phyloP scores from a whole-genome alignment of 352 stramenopile species.

The Blastocystis hominis region DNA sequence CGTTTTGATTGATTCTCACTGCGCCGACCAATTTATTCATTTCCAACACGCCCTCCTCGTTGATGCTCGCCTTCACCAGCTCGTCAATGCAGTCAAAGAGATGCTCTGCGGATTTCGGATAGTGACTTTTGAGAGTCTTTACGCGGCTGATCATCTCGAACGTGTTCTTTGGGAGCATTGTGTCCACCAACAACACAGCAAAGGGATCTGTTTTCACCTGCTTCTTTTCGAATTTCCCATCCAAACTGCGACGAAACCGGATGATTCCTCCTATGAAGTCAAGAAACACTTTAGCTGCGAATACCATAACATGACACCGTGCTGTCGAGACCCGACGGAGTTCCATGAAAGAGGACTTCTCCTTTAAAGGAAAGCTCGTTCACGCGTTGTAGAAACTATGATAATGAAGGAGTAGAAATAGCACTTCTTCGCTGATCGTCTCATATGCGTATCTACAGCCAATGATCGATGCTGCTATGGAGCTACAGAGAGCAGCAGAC shows the following conservation, averaged over 20 bases:
- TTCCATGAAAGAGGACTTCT: conserved; percentile 78
- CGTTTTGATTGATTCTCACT: conserved; percentile 70
- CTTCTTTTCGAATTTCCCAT: conserved; percentile 65
- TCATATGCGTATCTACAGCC: neutral
- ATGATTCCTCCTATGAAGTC: conserved; percentile 68
- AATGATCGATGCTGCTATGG: conserved; percentile 68
- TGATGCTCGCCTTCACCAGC: conserved; percentile 69
- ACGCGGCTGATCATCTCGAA: conserved; percentile 73
- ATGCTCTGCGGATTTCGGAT: conserved; percentile 63
- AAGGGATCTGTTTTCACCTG: conserved; percentile 67
- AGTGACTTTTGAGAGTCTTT: conserved; percentile 66
- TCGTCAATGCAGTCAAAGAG: conserved; percentile 73
- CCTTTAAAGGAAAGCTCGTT: conserved; percentile 76
- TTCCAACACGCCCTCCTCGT: conserved; percentile 42
- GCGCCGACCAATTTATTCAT: conserved; percentile 64
- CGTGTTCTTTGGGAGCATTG: conserved; percentile 75
- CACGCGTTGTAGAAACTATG: conserved; percentile 63
- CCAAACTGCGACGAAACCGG: conserved; percentile 68
- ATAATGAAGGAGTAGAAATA: no score
- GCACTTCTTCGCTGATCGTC: neutral
- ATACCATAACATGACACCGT: conserved; percentile 72
- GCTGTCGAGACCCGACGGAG: conserved; percentile 80
- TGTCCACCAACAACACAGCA: conserved; percentile 71
- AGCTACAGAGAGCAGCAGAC: conserved; percentile 76
- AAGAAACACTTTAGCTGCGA: no score